Percentiles rank a stretch among this genome's conserved stretches.
Conservation (phyloP, 176 grass and related monocot genomes). For the Calamus simplicifolius region DNA sequence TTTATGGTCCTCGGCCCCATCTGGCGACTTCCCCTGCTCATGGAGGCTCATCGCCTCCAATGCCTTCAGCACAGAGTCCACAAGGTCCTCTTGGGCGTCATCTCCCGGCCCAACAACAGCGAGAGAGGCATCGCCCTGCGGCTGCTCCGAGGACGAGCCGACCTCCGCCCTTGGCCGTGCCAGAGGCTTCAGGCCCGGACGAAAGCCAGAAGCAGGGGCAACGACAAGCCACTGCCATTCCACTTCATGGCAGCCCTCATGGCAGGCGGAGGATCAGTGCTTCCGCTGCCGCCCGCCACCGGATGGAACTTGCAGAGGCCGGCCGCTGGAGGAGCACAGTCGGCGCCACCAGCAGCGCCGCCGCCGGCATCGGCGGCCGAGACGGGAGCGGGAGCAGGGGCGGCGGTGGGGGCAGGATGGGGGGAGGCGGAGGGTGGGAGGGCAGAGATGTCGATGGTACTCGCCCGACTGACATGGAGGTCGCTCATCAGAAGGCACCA, state of each 20-base stretch:
- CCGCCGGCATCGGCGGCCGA: background rate
- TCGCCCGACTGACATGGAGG: constrained; percentile 68
- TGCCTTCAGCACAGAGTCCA: constrained; percentile 39
- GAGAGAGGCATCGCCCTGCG: constrained; percentile 15
- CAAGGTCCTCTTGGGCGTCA: constrained; percentile 4
- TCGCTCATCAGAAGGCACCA: constrained; percentile 92
- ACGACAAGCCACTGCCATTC: background rate
- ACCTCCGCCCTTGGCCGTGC: background rate
- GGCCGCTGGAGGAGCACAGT: background rate
- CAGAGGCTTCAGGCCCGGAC: background rate
- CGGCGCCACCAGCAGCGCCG: constrained; percentile 8
- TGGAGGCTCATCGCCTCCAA: constrained; percentile 51
- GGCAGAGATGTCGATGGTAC: constrained; percentile 18
- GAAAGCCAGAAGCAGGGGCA: constrained; percentile 1
- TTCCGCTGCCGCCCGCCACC: constrained; percentile 14
- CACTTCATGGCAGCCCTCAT: constrained; percentile 12
- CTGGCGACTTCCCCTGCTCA: constrained; percentile 21
- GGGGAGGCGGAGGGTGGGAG: background rate
- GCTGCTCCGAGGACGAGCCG: background rate
- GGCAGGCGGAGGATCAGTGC: constrained; percentile 4
- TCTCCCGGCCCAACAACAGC: too few species aligned
- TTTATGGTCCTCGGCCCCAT: constrained; percentile 33
- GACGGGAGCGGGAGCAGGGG: background rate
- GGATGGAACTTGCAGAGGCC: constrained; percentile 2
- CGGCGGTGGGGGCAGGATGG: constrained; percentile 10